Percentiles rank a stretch among this genome's conserved stretches.
Conservation (phyloP, 1,284 basidiomycete species). For the Malassezia brasiliensis region DNA sequence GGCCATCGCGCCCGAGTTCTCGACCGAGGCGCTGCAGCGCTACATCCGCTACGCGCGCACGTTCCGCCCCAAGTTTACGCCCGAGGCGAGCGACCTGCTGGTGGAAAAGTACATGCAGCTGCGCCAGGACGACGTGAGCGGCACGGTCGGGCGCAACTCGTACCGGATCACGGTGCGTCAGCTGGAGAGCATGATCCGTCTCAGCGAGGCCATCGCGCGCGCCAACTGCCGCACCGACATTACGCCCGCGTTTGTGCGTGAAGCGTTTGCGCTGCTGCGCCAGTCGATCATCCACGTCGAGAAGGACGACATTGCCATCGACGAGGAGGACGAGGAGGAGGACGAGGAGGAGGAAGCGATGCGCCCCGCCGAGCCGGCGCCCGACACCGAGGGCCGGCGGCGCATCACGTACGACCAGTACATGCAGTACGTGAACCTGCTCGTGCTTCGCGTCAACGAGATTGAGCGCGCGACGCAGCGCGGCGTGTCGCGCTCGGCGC, state of each 20-base stretch:
- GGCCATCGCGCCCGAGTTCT: constrained; percentile 90
- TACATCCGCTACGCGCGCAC: constrained; percentile 95
- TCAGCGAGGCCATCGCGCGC: constrained; percentile 91
- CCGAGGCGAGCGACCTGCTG: constrained; percentile 79
- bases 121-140: constrained; percentile 72
- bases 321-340: constrained; percentile 58
- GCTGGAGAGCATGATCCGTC: constrained; percentile 90
- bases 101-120: constrained; percentile 92
- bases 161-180: constrained; percentile 94
- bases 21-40: constrained; percentile 86
- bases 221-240: constrained; percentile 81
- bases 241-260: constrained; percentile 75
- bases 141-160: constrained; percentile 66
- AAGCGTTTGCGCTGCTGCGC: constrained; percentile 82
- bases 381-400: constrained; percentile 20
- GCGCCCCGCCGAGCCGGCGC: not conserved
- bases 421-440: constrained; percentile 75
- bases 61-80: constrained; percentile 74
- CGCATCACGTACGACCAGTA: constrained; percentile 90
- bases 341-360: not conserved
- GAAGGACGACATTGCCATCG: constrained; percentile 95
- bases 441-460: constrained; percentile 71
- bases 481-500: constrained; percentile 64
- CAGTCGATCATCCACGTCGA: constrained; percentile 99
- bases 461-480: constrained; percentile 66